Evolutionary conservation across 768 basidiomycete species (phyloP), one percentile per base, ranked within the genome.

Genomic region (Boletus coccyginus): DNA sequence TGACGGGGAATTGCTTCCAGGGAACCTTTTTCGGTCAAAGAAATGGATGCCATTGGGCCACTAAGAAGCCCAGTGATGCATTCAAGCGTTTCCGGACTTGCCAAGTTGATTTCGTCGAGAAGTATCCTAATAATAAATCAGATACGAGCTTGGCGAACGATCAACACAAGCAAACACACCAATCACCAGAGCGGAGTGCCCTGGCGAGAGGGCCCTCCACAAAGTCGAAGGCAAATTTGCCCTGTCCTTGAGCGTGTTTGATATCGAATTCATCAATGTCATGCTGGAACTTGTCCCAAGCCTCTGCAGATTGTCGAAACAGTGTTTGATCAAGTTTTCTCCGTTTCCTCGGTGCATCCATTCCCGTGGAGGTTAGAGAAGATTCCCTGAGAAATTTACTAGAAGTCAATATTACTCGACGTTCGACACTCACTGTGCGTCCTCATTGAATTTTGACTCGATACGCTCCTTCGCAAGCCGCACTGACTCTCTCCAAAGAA

Each of bases 191-290:
- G 31, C 88, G 81, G 53, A 99, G 72, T 3, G 97, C 97, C 63
- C 87, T 90, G 24, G 97, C 85, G n/a, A 99, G 76, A 13, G 97
- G 95, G 0, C 96, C 97, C 67, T 99, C 97, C 2, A 98, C 87
- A 64, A 98, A 98, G 10, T 86, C 86, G 66, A 98, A 98, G 0
- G 94, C 90, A 66, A 97, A 90, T 68, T 91, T 94, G 29, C 91
- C 87, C 63, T 90, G 88, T 47, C 87, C 88, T 54, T 85, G 84
- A n/a, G 94, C 86, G 69, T 95, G 88, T 63, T 95, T 92, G 1
- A 88, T 77, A 61, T 96, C 91, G 61, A 99, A 99, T 32, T 87
- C 84, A 33, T 82, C 77, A 7, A 96, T 82, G 21, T 86, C 84
- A 32, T 62, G 74, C 54, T 85, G 78, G 60, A 97, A 92, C 0